Evolutionary conservation across 495 filamentous ascomycete genomes (phyloP).

Genomic region (Podospora bellae-mahoneyi): DNA sequence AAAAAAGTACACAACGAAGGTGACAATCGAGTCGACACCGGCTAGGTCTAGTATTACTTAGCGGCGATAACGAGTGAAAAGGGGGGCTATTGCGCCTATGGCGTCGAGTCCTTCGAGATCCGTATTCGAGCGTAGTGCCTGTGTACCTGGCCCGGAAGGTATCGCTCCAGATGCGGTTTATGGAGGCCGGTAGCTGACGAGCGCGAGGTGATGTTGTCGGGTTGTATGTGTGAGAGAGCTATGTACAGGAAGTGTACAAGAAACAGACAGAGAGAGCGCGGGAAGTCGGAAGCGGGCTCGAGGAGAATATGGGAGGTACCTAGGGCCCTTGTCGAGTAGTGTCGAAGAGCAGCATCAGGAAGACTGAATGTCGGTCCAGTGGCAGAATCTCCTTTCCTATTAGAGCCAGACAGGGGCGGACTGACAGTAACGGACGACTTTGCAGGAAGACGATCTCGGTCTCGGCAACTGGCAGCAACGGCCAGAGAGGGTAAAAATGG

Average conservation of each 20-base stretch:
- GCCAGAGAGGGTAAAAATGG: background rate
- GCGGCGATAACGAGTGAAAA: constrained; percentile 5
- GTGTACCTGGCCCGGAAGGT: background rate
- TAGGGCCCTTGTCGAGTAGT: constrained; percentile 3
- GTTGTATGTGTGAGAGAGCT: background rate
- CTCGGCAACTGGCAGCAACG: background rate
- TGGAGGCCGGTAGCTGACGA: background rate
- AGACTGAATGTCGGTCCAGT: background rate
- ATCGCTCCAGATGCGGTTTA: background rate
- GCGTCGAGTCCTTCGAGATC: background rate
- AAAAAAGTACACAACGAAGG: background rate
- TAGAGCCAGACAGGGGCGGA: background rate
- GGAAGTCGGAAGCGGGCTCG: background rate
- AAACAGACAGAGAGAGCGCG: constrained; percentile 7
- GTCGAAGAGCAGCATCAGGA: background rate
- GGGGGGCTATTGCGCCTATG: background rate
- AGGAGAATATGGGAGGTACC: background rate
- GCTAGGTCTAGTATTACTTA: constrained; percentile 1
- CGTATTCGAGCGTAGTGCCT: background rate
- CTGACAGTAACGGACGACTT: constrained; percentile 1
- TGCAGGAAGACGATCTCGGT: background rate
- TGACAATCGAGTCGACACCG: background rate
- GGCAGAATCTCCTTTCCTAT: background rate
- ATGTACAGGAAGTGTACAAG: background rate
- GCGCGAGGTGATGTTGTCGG: background rate